Base-by-base conservation (phyloP, 2,329 filamentous ascomycete species). In the Colletotrichum liaoningense region DNA sequence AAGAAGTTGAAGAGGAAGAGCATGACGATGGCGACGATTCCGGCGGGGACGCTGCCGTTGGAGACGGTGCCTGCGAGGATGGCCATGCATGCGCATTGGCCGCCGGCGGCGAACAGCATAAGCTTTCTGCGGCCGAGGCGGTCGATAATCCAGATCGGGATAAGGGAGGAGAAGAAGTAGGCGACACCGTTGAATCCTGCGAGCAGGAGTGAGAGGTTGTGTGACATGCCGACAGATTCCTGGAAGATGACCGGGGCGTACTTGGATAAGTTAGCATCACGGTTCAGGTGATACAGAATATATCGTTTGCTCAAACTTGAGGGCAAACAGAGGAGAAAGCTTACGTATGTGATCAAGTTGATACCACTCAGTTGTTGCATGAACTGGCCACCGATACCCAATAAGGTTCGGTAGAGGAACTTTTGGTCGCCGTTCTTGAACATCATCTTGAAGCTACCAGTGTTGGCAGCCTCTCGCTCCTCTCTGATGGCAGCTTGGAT, bases 111-210 rank as follows among this genome's bases (percentile, higher is more conserved):
- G 26, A 83, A 90, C 78, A 91, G 85, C 86, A 92, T 89, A 79
- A 91, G 83, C 77, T 89, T 90, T 9, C 90, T 83, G 5, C 89
- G 85, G 22, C 89, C 90, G 75, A 87, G 86, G 2, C 79, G 78
- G 46, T 83, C 81, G 33, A 83, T 81, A 28, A 81, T 68, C 79
- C 80, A 83, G 42, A 82, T 81, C 0, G 80, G 79, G 2, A 82
- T 77, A 4, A 78, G 74, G n/a, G 78, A 79, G 0, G 78, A 78
- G 24, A 82, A 60, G 55, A 81, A 81, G 73, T 81, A 82, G 1
- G 79, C 79, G n/a, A 83, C 74, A 12, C 85, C 85, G 67, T 87
- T 87, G 76, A 88, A 88, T 0, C 90, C 88, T 4, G 86, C 88
- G 14, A 86, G 77, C 16, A 89, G 87, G 0, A 90, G 80, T 0